Percentiles rank a stretch among this genome's conserved stretches.
Evolutionary conservation across 495 filamentous ascomycete species (phyloP).

Genomic region (Aspergillus bertholletiae): DNA sequence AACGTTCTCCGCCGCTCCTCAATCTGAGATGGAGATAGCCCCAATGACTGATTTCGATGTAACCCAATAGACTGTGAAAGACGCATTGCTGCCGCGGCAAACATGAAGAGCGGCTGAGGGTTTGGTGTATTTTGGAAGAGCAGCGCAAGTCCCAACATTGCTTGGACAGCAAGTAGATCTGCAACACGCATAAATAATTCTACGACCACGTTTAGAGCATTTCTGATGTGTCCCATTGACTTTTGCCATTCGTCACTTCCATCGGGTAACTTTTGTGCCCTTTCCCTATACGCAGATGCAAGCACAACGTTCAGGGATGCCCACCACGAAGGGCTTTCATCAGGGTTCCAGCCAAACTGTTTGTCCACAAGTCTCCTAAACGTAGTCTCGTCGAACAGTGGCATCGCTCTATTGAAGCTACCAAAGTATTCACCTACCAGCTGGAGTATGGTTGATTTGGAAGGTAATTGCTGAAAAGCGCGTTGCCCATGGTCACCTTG

Average conservation of each 20-base stretch:
- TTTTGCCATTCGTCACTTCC: conserved; percentile 12
- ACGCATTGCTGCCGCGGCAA: conserved; percentile 16
- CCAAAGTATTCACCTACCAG: conserved; percentile 12
- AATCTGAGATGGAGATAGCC: conserved; percentile 7
- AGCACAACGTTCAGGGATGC: conserved; percentile 18
- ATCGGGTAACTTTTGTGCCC: conserved; percentile 7
- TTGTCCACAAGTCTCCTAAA: conserved; percentile 10
- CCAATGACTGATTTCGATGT: conserved; percentile 10
- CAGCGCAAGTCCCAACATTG: conserved; percentile 15
- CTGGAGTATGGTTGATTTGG: conserved; percentile 5
- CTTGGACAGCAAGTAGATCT: conserved; percentile 19
- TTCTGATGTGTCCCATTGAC: conserved; percentile 16
- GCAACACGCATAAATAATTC: conserved; percentile 16
- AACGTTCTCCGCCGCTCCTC: conserved; percentile 18
- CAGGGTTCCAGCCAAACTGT: conserved; percentile 18
- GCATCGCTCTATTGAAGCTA: conserved; percentile 13
- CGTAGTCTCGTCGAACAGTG: conserved; percentile 4
- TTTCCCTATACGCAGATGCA: conserved; percentile 18
- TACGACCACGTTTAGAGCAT: conserved; percentile 16
- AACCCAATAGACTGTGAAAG: conserved; percentile 21
- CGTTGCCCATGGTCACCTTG: conserved; percentile 7
- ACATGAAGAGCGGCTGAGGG: conserved; percentile 20
- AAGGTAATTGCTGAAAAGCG: conserved; percentile 12
- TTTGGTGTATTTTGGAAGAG: conserved; percentile 23
- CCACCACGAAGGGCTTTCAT: conserved; percentile 22